Evolutionary conservation across 83 land plant species (phyloP).

Genomic region (Larix sibirica): DNA sequence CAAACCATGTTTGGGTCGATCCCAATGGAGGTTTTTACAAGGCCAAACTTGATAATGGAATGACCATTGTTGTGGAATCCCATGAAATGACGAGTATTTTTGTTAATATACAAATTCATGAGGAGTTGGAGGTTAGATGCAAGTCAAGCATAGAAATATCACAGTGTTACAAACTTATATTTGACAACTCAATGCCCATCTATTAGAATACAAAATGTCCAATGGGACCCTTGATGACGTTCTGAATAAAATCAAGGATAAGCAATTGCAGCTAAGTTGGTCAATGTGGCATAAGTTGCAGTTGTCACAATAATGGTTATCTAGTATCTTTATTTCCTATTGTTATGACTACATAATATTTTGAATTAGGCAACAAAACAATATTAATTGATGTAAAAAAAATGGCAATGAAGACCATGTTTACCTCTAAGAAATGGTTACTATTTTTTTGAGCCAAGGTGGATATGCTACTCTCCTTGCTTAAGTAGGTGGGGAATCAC

Average conservation of each 20-base stretch:
- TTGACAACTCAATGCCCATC: slow-evolving; percentile 28
- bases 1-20: slow-evolving; percentile 31
- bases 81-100: slow-evolving; percentile 21
- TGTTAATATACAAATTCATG: slow-evolving; percentile 34
- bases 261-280: slow-evolving; percentile 45
- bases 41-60: slow-evolving; percentile 40
- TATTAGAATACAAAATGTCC: slow-evolving; percentile 44
- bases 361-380: too few species aligned
- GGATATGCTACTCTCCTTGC: too few species aligned
- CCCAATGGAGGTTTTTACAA: slow-evolving; percentile 40
- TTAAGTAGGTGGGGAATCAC: too few species aligned
- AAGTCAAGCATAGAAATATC: slow-evolving; percentile 45
- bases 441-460: too few species aligned
- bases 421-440: too few species aligned
- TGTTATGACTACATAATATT: too few species aligned
- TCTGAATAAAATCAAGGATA: slow-evolving; percentile 35
- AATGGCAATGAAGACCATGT: too few species aligned
- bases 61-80: slow-evolving; percentile 33
- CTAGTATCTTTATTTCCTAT: slow-evolving; percentile 45
- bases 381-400: too few species aligned
- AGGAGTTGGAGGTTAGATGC: slow-evolving; percentile 41
- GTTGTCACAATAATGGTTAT: slow-evolving; percentile 57
- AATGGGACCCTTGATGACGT: slow-evolving; percentile 52
- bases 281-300: slow-evolving; percentile 47
- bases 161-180: slow-evolving; percentile 53